Evolutionary conservation across 176 grass and related monocot species (phyloP), one percentile per base, ranked within the genome.

Genomic region (Stipa capillata): DNA sequence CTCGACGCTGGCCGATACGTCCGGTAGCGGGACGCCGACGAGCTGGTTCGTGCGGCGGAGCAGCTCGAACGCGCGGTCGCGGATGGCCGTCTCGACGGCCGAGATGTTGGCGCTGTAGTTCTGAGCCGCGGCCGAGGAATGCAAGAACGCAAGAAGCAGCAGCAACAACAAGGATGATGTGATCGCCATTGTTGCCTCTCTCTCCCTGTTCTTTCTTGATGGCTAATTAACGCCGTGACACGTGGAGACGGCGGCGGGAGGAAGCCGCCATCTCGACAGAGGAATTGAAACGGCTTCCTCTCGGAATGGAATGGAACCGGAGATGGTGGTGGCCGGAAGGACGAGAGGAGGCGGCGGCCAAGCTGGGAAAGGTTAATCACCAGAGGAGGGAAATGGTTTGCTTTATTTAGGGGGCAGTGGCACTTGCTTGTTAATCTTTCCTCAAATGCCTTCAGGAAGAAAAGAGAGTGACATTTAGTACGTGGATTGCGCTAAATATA

Each of bases 31-130:
- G 41, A 85, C 45, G 54, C 21, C 45, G 5, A 89, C 71, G 54
- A 81, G 77, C 63, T 57, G n/a, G 55, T 58, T 56, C 17, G 82
- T 31, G 77, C 56, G 72, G 63, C 31, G 78, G 45, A 89, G 78
- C 82, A 89, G 77, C 87, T 64, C 36, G 77, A 85, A 71, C 3
- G 87, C 77, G 23, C 77, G 71, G 64, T 85, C 87, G 21, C 82
- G 87, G 71, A 89, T 21, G 54, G 55, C 35, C n/a, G 55, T 62
- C 77, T 89, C 87, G n/a, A 89, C 4, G 27, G 29, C 28, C 7
- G 62, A 71, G 53, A 89, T 70, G 82, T 55, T 81, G n/a, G 13
- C 8, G 76, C 28, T 4, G 50, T 33, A 3, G 17, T 17, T n/a
- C 53, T 76, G 42, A 5, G 69, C 53, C 4, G 33, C 27, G 70